Percentiles rank a stretch among this genome's conserved stretches.
Evolutionary conservation across 371 early-diverging fungal genomes (phyloP).

Genomic region (Apophysomyces variabilis): DNA sequence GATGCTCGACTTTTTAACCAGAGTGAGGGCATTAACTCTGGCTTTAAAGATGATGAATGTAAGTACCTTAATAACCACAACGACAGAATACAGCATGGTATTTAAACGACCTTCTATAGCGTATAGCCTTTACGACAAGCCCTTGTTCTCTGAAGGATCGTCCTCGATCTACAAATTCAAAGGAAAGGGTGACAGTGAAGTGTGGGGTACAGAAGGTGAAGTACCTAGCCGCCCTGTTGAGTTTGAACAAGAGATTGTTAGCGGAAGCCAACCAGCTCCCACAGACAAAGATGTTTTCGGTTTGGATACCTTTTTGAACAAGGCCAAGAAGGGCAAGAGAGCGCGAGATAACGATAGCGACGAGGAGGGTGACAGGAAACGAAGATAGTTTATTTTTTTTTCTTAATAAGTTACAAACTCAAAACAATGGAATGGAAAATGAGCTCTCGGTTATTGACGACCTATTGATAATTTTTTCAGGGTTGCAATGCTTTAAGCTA

Average conservation of each 20-base stretch:
- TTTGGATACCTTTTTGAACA: conserved; percentile 63
- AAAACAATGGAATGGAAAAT: too few species aligned
- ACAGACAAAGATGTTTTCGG: conserved; percentile 61
- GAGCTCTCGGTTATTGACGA: too few species aligned
- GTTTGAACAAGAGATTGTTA: conserved; percentile 80
- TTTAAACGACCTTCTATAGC: conserved; percentile 33
- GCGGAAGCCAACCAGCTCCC: conserved; percentile 19
- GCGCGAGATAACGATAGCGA: conserved; percentile 36
- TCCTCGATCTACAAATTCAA: conserved; percentile 85
- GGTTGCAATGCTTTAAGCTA: too few species aligned
- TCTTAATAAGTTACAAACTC: too few species aligned
- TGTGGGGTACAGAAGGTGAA: conserved; percentile 57
- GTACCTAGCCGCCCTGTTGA: conserved; percentile 85
- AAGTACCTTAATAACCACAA: conserved; percentile 10
- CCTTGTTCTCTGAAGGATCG: conserved; percentile 79
- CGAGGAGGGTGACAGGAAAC: conserved; percentile 30
- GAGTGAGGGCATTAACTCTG: conserved; percentile 82
- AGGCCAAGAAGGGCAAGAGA: conserved; percentile 57
- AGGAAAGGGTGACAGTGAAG: conserved; percentile 67
- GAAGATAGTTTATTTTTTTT: background rate
- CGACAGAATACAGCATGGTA: background rate
- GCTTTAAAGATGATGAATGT: conserved; percentile 88
- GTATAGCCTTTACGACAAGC: conserved; percentile 89
- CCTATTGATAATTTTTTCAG: too few species aligned
- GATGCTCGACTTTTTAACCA: conserved; percentile 95